A percentile compares a stretch with the other conserved stretches of the same genome.
These are phyloP conservation scores for Insectozyma bohioensis DNA, from an alignment of 1,139 yeast species.

Conservation along the genomic window DNA sequence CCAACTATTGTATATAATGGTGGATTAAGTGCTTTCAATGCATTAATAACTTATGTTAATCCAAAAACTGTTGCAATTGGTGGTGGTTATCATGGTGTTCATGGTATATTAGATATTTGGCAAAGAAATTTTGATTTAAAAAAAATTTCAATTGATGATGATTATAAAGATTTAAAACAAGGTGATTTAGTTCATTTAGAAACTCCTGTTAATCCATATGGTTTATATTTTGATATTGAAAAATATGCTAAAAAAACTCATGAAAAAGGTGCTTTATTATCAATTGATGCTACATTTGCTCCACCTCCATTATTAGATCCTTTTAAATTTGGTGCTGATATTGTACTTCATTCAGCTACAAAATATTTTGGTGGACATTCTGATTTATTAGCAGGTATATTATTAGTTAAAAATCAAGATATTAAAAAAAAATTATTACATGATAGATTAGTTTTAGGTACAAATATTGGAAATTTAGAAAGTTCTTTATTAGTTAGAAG, in stretches of 20 bases:
- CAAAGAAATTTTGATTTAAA: conserved; percentile 61
- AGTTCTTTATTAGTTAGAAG: conserved; percentile 74
- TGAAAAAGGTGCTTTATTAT: conserved; percentile 60
- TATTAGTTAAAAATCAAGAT: conserved; percentile 57
- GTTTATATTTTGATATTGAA: conserved; percentile 62
- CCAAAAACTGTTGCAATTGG: conserved; percentile 79
- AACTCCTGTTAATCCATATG: conserved; percentile 87
- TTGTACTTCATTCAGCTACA: conserved; percentile 87
- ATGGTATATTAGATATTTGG: conserved; percentile 63
- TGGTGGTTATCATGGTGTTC: conserved; percentile 83
- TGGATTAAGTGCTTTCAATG: conserved; percentile 81
- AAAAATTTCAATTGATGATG: conserved; percentile 50
- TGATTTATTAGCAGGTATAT: conserved; percentile 81
- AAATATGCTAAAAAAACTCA: conserved; percentile 70
- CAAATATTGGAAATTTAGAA: conserved; percentile 77
- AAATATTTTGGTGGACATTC: conserved; percentile 94
- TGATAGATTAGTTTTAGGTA: conserved; percentile 73
- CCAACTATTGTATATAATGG: conserved; percentile 66
- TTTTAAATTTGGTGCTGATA: conserved; percentile 76
- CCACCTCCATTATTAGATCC: conserved; percentile 90
- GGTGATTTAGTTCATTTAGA: conserved; percentile 87
- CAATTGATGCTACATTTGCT: conserved; percentile 88
- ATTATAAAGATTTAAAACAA: conserved; percentile 43
- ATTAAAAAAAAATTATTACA: conserved; percentile 44
- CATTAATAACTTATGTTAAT: conserved; percentile 65